Evolutionary conservation across 805 yeast genomes (phyloP), one percentile per base, ranked within the genome.

Genomic region (Cyberlindnera mississippiensis): DNA sequence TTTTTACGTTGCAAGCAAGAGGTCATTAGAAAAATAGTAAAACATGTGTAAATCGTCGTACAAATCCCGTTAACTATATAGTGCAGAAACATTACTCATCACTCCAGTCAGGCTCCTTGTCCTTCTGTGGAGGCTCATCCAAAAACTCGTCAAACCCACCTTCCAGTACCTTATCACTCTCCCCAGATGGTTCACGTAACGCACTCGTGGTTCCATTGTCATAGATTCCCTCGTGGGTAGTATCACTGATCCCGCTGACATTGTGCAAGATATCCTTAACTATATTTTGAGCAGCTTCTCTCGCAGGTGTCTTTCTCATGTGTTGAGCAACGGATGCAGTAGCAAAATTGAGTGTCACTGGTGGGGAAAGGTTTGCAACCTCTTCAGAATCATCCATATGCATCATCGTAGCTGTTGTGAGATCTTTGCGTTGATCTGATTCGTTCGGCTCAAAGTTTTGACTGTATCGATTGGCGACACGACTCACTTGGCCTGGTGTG

Each of bases 231-330:
- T 43, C 52, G 4, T 35, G 41, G 1, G 48, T 45, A 2, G 52
- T 37, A 24, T 56, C 61, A 30, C 52, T 50, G 2, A 51, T 44
- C 6, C 60, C 60, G 42, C 59, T 50, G 3, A 56, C 57, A 35
- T 56, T 49, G 24, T 52, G 30, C 26, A 59, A 37, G 0, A 59
- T 32, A 15, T 57, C 55, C 22, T 46, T 43, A 4, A 58, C 59
- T 5, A 57, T 55, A 22, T 37, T 51, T 8, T 52, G 50, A 1
- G 59, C 61, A 28, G 50, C 56, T 28, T 53, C 49, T 29, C 53
- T 52, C 2, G 56, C 50, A 11, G 54, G 56, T 3, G 57, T 50
- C 29, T 32, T 38, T n/a, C 35, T 34, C 16, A 38, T 15, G 26
- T 12, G 19, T 6, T 26, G 28, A 16, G 33, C 35, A 2, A 28